Conservation (phyloP, 2,329 filamentous ascomycete genomes). For the Purpureocillium lavendulum region DNA sequence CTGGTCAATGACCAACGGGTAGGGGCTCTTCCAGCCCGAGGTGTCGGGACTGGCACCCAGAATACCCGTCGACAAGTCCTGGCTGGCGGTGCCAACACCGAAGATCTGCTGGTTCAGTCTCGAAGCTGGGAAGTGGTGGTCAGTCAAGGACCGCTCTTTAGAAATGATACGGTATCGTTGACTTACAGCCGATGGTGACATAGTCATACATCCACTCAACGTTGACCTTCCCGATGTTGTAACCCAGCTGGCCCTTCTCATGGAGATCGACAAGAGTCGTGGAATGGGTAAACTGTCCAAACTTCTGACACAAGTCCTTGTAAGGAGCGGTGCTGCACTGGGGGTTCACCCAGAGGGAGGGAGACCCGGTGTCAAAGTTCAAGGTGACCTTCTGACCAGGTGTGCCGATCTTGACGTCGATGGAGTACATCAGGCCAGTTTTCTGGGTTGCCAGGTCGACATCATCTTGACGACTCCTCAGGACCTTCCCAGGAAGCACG, state of each 20-base stretch:
- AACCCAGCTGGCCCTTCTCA: conserved; percentile 1
- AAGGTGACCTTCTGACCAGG: conserved; percentile 19
- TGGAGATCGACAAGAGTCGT: conserved; percentile 4
- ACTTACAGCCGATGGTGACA: conserved; percentile 13
- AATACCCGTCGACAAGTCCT: conserved; percentile 9
- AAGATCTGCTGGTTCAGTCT: conserved; percentile 13
- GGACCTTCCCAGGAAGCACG: conserved; percentile 1
- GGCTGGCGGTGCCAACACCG: conserved; percentile 13
- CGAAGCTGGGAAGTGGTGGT: neutral
- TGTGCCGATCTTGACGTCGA: conserved; percentile 18
- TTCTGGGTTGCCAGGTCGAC: conserved; percentile 4
- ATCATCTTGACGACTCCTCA: conserved; percentile 6
- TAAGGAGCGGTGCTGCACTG: conserved; percentile 14
- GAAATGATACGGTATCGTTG: no score
- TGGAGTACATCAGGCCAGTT: conserved; percentile 14
- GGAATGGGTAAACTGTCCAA: conserved; percentile 7
- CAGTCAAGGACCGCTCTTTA: no score
- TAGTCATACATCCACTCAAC: conserved; percentile 10
- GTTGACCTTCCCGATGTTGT: conserved; percentile 9
- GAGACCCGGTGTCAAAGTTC: conserved; percentile 22
- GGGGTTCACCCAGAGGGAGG: conserved; percentile 25
- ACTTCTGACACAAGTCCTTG: conserved; percentile 8
- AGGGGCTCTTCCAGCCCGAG: conserved; percentile 13
- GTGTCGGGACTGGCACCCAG: conserved; percentile 15
- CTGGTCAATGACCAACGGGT: conserved; percentile 16